These are phyloP conservation scores for Colletotrichum theobromicola DNA, from an alignment of 2,329 filamentous ascomycete species.

Conservation along the genomic window DNA sequence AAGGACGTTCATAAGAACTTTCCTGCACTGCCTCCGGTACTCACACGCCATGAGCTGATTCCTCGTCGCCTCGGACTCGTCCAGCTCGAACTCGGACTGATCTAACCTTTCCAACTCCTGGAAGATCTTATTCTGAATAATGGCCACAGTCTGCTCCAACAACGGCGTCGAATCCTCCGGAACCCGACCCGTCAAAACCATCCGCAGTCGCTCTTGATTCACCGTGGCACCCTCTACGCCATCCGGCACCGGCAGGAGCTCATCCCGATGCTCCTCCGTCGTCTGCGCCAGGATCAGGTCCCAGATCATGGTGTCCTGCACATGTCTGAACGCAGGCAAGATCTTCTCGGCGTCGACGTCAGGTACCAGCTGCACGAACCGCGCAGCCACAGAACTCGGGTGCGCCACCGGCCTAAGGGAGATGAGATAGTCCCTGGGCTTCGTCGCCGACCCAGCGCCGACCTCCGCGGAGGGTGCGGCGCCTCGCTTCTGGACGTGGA, in stretches of 20 bases:
- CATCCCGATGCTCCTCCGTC: constrained; percentile 33
- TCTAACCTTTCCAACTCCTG: constrained; percentile 49
- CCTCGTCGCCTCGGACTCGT: constrained; percentile 45
- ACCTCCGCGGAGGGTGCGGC: constrained; percentile 25
- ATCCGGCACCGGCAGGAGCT: constrained; percentile 29
- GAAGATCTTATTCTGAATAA: constrained; percentile 49
- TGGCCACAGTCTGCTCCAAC: constrained; percentile 39
- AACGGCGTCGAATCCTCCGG: constrained; percentile 28
- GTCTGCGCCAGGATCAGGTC: constrained; percentile 49
- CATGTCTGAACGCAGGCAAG: constrained; percentile 50
- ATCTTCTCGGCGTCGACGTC: constrained; percentile 27
- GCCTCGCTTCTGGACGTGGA: constrained; percentile 57
- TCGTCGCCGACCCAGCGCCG: constrained; percentile 20
- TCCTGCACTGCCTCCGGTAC: constrained; percentile 55
- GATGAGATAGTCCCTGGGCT: constrained; percentile 51
- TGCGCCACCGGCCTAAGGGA: constrained; percentile 55
- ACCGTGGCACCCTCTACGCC: constrained; percentile 21
- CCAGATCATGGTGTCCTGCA: constrained; percentile 59
- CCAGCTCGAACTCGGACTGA: constrained; percentile 49
- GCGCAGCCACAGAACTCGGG: constrained; percentile 52
- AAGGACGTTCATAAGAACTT: constrained; percentile 52
- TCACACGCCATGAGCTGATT: constrained; percentile 54
- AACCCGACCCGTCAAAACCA: constrained; percentile 36
- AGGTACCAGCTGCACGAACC: constrained; percentile 41
- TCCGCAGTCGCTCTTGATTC: constrained; percentile 25